Evolutionary conservation across 2,329 filamentous ascomycete genomes (phyloP).

Genomic region (Mollisiaceae sp.): DNA sequence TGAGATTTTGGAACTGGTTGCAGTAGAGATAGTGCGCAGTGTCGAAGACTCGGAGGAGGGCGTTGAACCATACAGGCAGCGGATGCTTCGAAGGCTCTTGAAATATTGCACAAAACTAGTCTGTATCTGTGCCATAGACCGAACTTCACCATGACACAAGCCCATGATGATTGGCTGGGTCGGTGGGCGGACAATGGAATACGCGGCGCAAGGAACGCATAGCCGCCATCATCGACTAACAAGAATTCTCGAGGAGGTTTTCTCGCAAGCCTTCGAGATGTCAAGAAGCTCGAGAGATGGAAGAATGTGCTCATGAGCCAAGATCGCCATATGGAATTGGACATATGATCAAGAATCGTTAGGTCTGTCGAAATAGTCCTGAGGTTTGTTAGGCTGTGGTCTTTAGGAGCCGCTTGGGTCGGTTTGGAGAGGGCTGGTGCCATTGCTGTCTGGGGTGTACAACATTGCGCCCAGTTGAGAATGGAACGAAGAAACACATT

Average conservation of each 20-base stretch:
- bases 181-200: neutral
- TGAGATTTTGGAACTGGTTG: neutral
- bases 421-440: neutral
- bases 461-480: neutral
- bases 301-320: conserved; percentile 23
- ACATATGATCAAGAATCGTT: conserved; percentile 20
- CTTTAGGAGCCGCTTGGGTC: neutral
- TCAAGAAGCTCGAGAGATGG: conserved; percentile 19
- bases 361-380: conserved; percentile 18
- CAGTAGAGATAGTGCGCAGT: neutral
- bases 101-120: neutral
- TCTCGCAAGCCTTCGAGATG: conserved; percentile 12
- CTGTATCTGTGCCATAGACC: neutral
- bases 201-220: neutral
- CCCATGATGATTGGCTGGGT: neutral
- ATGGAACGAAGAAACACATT: neutral
- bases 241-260: conserved; percentile 12
- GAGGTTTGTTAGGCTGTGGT: conserved; percentile 15
- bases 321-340: conserved; percentile 21
- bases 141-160: neutral
- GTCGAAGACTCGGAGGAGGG: neutral
- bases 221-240: neutral
- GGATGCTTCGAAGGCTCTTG: neutral
- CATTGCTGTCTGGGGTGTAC: neutral
- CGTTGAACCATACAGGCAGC: neutral